Conservation (phyloP, 495 filamentous ascomycete species). For the Penicillium paradoxum region DNA sequence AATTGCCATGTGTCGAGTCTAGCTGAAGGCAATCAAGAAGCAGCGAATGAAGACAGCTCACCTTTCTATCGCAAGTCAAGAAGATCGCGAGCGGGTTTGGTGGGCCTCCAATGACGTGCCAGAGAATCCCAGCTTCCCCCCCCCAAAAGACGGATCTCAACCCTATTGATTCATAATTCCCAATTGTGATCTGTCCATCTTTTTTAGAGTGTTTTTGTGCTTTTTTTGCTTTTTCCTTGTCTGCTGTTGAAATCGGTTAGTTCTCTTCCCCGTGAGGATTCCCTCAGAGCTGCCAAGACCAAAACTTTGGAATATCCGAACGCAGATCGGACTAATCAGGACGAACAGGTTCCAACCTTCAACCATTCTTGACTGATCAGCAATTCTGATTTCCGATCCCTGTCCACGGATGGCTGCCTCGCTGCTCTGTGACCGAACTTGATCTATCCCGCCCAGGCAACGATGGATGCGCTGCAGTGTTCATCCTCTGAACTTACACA, state of each 20-base stretch:
- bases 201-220: background rate
- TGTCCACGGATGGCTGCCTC: conserved; percentile 6
- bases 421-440: conserved; percentile 7
- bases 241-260: background rate
- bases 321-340: background rate
- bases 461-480: conserved; percentile 38
- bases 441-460: conserved; percentile 19
- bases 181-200: conserved; percentile 11
- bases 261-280: background rate
- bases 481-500: conserved; percentile 28
- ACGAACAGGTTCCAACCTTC: background rate
- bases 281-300: background rate
- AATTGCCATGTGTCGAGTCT: conserved; percentile 7
- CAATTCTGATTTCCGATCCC: background rate
- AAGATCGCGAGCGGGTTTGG: background rate
- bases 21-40: background rate
- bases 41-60: background rate
- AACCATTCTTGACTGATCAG: background rate
- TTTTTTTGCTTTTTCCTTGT: background rate
- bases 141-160: background rate
- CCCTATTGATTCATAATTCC: background rate
- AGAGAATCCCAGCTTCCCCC: background rate
- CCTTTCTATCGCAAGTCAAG: background rate
- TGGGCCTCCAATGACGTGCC: conserved; percentile 2
- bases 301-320: background rate